Conservation (phyloP, 306 rosid genomes). For the Begonia fuchsioides region DNA sequence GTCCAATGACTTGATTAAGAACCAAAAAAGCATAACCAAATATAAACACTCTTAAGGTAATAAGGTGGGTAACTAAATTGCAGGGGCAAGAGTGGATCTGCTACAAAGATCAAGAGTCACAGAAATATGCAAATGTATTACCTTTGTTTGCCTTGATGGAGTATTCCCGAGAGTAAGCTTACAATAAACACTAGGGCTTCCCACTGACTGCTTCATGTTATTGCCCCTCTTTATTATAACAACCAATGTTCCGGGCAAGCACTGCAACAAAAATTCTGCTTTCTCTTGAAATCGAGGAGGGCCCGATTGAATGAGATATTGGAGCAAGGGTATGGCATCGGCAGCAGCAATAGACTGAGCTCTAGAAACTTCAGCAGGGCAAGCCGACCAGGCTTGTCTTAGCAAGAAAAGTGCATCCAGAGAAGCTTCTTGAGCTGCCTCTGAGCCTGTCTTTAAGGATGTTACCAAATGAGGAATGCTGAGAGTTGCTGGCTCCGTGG, state of each 20-base stretch:
- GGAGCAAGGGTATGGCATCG: conserved; percentile 91
- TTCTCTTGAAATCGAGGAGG: conserved; percentile 98
- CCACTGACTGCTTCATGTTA: conserved; percentile 97
- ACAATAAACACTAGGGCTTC: conserved; percentile 91
- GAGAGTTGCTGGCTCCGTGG: conserved; percentile 92
- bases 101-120: no score
- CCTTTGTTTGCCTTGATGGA: conserved; percentile 85
- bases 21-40: no score
- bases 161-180: conserved; percentile 83
- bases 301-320: conserved; percentile 90
- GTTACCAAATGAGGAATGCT: conserved; percentile 97
- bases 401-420: conserved; percentile 89
- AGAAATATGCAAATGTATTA: conserved; percentile 9
- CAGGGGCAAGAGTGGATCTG: no score
- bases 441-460: conserved; percentile 84
- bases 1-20: no score
- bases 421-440: conserved; percentile 97
- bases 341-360: conserved; percentile 98
- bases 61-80: no score
- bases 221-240: conserved; percentile 85
- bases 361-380: conserved; percentile 94
- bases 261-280: conserved; percentile 88
- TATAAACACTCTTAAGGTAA: no score
- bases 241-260: conserved; percentile 89
- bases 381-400: conserved; percentile 99